Percentiles rank a stretch among this genome's conserved stretches.
phyloP scores from a whole-genome alignment of 176 grass and related monocot genomes.

The Zizania latifolia region DNA sequence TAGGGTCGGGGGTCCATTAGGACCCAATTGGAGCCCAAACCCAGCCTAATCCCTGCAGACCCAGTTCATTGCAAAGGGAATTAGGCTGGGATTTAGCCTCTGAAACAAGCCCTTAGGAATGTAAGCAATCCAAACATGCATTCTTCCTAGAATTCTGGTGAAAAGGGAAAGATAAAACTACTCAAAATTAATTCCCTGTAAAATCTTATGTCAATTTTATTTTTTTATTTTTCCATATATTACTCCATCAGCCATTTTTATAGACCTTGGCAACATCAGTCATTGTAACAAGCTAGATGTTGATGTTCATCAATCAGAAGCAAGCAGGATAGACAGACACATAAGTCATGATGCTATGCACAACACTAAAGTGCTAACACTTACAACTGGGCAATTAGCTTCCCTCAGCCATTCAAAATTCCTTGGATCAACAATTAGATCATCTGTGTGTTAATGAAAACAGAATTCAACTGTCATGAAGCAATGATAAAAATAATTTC shows the following conservation, averaged over 20 bases:
- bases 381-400: conserved; percentile 93
- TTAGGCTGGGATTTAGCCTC: too few species aligned
- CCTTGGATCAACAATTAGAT: conserved; percentile 95
- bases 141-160: neutral
- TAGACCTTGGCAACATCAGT: neutral
- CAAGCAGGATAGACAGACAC: neutral
- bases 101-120: neutral
- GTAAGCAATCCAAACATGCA: neutral
- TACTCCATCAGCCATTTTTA: neutral
- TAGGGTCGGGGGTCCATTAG: too few species aligned
- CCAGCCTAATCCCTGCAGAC: too few species aligned
- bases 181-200: neutral
- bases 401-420: conserved; percentile 96
- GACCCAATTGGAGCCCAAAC: too few species aligned
- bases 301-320: neutral
- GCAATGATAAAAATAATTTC: neutral
- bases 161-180: neutral
- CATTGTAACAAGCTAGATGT: neutral
- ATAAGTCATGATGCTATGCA: neutral
- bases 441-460: conserved; percentile 48
- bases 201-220: neutral
- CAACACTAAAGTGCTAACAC: conserved; percentile 26
- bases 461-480: neutral
- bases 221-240: neutral
- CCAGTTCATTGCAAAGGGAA: too few species aligned